Evolutionary conservation across 1,139 yeast species (phyloP), one percentile per base, ranked within the genome.

Genomic region (Komagataea norvegica): DNA sequence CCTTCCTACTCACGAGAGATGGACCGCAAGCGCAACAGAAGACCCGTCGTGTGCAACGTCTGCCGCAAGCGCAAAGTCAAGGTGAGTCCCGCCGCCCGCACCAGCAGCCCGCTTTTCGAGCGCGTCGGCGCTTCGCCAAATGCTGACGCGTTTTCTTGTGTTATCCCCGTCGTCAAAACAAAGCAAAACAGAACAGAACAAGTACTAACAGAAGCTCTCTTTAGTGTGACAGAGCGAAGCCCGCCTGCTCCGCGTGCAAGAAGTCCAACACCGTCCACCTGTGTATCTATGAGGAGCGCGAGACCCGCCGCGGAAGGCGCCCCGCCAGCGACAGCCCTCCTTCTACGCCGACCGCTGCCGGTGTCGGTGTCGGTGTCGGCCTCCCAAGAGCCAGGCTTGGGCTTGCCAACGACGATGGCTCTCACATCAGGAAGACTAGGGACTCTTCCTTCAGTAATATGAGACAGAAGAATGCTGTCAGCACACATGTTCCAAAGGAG

Each of bases 61-160:
- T 53, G 57, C 46, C 45, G 57, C 33, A 47, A 49, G 33, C 48
- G 57, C 14, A 53, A 53, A 32, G 51, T 53, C 27, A 51, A 51
- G 33, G 57, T 53, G 18, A 19, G 31, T 35, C 5, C 7, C 6
- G n/a, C n/a, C n/a, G n/a, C n/a, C n/a, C n/a, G n/a, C n/a, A n/a
- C n/a, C n/a, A n/a, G n/a, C n/a, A n/a, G n/a, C n/a, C n/a, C n/a
- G n/a, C n/a, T 6, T 16, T 13, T 16, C 13, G 13, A 16, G 26
- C 39, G 41, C 41, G 41, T 37, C 34, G 29, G n/a, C n/a, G 24
- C 24, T 8, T 21, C 11, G 11, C 8, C 11, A 21, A 8, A 8
- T 11, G 24, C 10, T 21, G 24, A 21, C 24, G 23, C 8, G 14
- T 28, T 18, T 13, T 9, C 16, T 10, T 32, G 25, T 25, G 20